Evolutionary conservation across 768 basidiomycete species (phyloP), one percentile per base, ranked within the genome.

Genomic region (Candolleomyces aberdarensis): DNA sequence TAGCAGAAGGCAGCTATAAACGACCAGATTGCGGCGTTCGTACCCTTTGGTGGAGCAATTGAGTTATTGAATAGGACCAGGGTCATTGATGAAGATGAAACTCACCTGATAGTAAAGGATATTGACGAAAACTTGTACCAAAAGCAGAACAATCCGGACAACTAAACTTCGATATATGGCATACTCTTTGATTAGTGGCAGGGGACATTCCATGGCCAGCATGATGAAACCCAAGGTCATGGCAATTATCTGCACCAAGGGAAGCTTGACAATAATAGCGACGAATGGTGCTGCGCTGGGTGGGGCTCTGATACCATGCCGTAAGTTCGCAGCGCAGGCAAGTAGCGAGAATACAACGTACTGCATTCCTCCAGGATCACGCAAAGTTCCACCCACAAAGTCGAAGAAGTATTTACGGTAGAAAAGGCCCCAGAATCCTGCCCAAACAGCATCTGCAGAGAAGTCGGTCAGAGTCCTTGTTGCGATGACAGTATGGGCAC

Each of bases 391-490:
- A 61, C 85, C 87, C n/a, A 94, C 76, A 70, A 96, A 93, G 77
- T 96, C 95, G 91, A 92, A 96, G 77, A 96, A 95, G 83, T 93
- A 96, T 77, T 96, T 96, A 74, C 93, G 91, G 76, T 86, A 94
- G 66, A 89, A 77, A 14, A 95, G 72, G 17, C 86, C 94, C 76
- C 84, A 96, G 75, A 91, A 87, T 36, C 83, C 78, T 14, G 90
- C 87, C 92, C 91, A 93, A 11, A 93, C 76, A 60, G 86, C 83
- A 71, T 92, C 92, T 93, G 63, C 5, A 4, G 19, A 48, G 55
- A 9, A 32, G 10, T n/a, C 43, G 41, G 8, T 56, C 57, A 63
- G 57, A 67, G 64, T 56, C 50, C 46, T 22, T 39, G 41, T 56
- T 41, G 62, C 52, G 15, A 54, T 40, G 11, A 51, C 57, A 7